Evolutionary conservation across 2,329 filamentous ascomycete genomes (phyloP).

Genomic region (Xylariomycetidae sp.): DNA sequence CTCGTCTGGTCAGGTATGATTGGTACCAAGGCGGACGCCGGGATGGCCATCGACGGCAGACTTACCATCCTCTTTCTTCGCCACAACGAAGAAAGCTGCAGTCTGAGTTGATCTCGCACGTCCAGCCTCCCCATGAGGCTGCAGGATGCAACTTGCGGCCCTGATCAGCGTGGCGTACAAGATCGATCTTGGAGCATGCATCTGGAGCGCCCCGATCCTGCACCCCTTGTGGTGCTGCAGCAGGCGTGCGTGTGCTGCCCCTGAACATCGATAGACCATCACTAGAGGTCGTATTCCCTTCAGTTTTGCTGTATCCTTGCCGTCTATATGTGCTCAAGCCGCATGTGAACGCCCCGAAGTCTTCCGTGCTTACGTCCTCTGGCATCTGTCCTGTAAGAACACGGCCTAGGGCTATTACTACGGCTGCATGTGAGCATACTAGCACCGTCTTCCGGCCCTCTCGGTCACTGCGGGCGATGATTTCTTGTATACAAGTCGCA

Average conservation of each 20-base stretch:
- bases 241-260: constrained; percentile 3
- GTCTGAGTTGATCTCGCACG: constrained; percentile 73
- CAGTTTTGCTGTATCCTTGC: constrained; percentile 4
- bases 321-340: constrained; percentile 62
- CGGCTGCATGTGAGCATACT: constrained; percentile 84
- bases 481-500: constrained; percentile 59
- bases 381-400: constrained; percentile 76
- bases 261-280: constrained; percentile 4
- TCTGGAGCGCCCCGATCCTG: constrained; percentile 21
- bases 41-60: too few species aligned
- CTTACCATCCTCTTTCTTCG: constrained; percentile 82
- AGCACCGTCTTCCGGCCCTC: constrained; percentile 65
- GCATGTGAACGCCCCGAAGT: constrained; percentile 82
- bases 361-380: constrained; percentile 61
- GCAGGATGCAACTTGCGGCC: too few species aligned
- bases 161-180: too few species aligned
- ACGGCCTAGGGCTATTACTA: constrained; percentile 79
- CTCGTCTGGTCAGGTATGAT: constrained; percentile 8
- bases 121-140: constrained; percentile 80
- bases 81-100: constrained; percentile 75
- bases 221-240: constrained; percentile 3
- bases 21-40: too few species aligned
- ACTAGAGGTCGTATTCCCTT: constrained; percentile 3
- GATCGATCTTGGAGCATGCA: too few species aligned
- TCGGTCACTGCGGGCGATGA: constrained; percentile 69